Conservation (phyloP, 2,329 filamentous ascomycete genomes). For the Zasmidium angulare region DNA sequence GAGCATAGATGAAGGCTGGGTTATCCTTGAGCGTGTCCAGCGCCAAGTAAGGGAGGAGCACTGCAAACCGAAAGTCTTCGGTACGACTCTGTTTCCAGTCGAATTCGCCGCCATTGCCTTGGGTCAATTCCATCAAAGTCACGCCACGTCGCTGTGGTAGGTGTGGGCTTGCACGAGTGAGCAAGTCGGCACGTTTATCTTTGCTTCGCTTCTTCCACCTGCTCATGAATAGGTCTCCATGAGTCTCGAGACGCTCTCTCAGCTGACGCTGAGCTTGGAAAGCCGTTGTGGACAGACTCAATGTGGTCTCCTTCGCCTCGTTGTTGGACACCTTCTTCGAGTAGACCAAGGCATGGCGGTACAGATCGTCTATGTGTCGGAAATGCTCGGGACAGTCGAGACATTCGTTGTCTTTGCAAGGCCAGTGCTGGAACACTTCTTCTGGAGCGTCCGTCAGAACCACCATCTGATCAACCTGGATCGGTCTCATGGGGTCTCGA, state of each 20-base stretch:
- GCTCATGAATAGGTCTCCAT: constrained; percentile 6
- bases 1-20: background rate
- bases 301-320: background rate
- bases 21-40: background rate
- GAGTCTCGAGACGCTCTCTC: background rate
- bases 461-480: background rate
- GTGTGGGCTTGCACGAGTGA: background rate
- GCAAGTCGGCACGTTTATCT: background rate
- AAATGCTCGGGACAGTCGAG: background rate
- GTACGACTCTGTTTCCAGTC: background rate
- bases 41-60: background rate
- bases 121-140: background rate
- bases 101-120: background rate
- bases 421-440: background rate
- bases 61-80: background rate
- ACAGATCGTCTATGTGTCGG: background rate
- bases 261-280: background rate
- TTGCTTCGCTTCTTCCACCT: constrained; percentile 6
- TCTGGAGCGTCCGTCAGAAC: background rate
- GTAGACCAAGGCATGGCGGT: background rate
- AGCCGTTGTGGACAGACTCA: background rate
- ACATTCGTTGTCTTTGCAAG: background rate
- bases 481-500: no score
- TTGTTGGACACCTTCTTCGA: background rate
- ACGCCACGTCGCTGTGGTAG: background rate